These are phyloP conservation scores for Macrophomina phaseolina DNA, from an alignment of 2,329 filamentous ascomycete species.

Conservation along the genomic window DNA sequence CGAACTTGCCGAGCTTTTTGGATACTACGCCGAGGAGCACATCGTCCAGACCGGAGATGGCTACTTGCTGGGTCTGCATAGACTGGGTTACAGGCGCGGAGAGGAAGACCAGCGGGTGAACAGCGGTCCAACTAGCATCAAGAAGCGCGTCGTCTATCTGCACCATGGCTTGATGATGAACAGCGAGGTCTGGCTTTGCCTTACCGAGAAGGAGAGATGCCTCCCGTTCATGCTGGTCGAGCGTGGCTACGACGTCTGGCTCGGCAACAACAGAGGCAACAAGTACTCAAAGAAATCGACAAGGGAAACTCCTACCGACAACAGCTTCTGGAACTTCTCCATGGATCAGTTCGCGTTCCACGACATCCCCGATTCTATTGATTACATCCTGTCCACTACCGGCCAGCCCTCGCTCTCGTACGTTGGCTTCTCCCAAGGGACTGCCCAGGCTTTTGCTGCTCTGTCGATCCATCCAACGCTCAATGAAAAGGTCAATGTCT, in stretches of 20 bases:
- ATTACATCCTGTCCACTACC: conserved; percentile 86
- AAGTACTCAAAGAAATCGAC: conserved; percentile 98
- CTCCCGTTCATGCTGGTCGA: conserved; percentile 90
- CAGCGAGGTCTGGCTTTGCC: conserved; percentile 95
- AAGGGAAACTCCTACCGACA: conserved; percentile 72
- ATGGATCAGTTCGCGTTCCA: conserved; percentile 98
- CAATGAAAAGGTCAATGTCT: conserved; percentile 92
- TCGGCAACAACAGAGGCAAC: conserved; percentile 97
- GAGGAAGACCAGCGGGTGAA: conserved; percentile 84
- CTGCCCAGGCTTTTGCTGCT: conserved; percentile 93
- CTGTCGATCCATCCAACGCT: conserved; percentile 89
- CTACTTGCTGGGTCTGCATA: conserved; percentile 87
- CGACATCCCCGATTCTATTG: conserved; percentile 93
- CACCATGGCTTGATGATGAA: conserved; percentile 99
- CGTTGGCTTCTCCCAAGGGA: conserved; percentile 96
- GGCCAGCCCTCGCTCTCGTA: conserved; percentile 86
- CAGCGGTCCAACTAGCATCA: conserved; percentile 66
- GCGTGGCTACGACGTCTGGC: conserved; percentile 93
- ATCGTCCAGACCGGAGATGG: conserved; percentile 94
- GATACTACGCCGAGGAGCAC: conserved; percentile 94
- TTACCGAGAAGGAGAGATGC: conserved; percentile 84
- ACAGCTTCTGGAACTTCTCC: conserved; percentile 94
- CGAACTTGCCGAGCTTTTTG: conserved; percentile 89
- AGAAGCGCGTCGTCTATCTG: conserved; percentile 88
- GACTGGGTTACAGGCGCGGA: conserved; percentile 80